Evolutionary conservation across 2,329 filamentous ascomycete genomes (phyloP), one percentile per base, ranked within the genome.

Genomic region (Trichoderma polysporum): DNA sequence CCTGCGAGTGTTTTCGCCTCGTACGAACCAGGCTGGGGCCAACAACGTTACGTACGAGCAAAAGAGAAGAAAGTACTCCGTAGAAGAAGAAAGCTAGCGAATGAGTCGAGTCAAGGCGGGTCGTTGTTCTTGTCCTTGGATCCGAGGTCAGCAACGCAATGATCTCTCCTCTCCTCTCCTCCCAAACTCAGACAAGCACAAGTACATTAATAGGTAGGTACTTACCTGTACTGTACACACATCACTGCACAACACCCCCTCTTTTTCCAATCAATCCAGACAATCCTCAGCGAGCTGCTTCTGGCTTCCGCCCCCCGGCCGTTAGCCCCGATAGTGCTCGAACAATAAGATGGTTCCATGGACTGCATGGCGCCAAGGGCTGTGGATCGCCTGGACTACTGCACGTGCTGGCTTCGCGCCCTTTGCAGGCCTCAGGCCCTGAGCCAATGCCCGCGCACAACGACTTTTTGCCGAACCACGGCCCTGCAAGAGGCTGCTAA

Each of bases 1-100:
- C 15, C 47, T 33, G 17, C 2, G 17, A 1, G 9, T 53, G 13
- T 31, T 17, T 25, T 57, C 52, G 39, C 17, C 61, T 64, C 35
- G 50, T 37, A 39, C 39, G 27, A 64, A 39, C 3, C 39, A 45
- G n/a, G 39, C n/a, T n/a, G 39, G 39, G 39, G n/a, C n/a, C n/a
- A 45, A 19, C n/a, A 3, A 6, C 41, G 61, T 65, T 65, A 39
- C 61, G 60, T 45, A 63, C 49, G 52, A 54, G 60, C 25, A 63
- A 31, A n/a, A 13, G 39, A 6, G n/a, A n/a, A n/a, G n/a, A n/a
- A n/a, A n/a, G n/a, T n/a, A n/a, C n/a, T n/a, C n/a, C n/a, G n/a
- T n/a, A n/a, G n/a, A 45, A 19, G n/a, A 19, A 45, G n/a, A 12
- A 19, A 5, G n/a, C 2, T 3, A 3, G 41, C 2, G n/a, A 45